Conservation (phyloP, 306 rosid genomes). For the Phaseolus lunatus region DNA sequence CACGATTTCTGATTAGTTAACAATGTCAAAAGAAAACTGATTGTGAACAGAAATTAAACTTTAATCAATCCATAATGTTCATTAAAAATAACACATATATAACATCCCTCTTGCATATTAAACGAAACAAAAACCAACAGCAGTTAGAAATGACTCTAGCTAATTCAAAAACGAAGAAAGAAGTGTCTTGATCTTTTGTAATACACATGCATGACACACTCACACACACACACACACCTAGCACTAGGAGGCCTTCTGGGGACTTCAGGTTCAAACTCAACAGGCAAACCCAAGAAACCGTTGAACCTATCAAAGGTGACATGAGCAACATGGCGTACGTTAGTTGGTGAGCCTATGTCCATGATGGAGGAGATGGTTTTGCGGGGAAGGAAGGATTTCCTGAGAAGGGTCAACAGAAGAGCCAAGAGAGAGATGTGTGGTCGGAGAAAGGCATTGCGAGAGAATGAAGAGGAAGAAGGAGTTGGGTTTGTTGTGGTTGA, state of each 20-base stretch:
- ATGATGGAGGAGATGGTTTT: slow-evolving; percentile 58
- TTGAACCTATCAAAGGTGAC: slow-evolving; percentile 92
- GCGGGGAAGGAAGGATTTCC: slow-evolving; percentile 64
- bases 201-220: not conserved
- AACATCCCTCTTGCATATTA: not conserved
- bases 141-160: slow-evolving; percentile 13
- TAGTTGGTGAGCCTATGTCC: slow-evolving; percentile 84
- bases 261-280: slow-evolving; percentile 84
- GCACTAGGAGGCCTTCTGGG: slow-evolving; percentile 97
- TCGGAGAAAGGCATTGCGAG: slow-evolving; percentile 51
- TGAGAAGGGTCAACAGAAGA: slow-evolving; percentile 63
- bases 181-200: not conserved
- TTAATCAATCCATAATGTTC: not conserved
- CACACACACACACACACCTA: slow-evolving; percentile 51
- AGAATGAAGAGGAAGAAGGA: slow-evolving; percentile 45
- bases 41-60: not conserved
- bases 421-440: slow-evolving; percentile 65
- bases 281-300: slow-evolving; percentile 97
- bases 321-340: slow-evolving; percentile 94
- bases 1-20: not conserved
- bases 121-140: not conserved
- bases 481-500: not conserved
- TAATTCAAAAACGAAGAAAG: not conserved
- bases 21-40: too few species aligned
- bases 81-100: slow-evolving; percentile 7